Evolutionary conservation across 371 early-diverging fungal genomes (phyloP), one percentile per base, ranked within the genome.

Genomic region (Mortierella sp.): DNA sequence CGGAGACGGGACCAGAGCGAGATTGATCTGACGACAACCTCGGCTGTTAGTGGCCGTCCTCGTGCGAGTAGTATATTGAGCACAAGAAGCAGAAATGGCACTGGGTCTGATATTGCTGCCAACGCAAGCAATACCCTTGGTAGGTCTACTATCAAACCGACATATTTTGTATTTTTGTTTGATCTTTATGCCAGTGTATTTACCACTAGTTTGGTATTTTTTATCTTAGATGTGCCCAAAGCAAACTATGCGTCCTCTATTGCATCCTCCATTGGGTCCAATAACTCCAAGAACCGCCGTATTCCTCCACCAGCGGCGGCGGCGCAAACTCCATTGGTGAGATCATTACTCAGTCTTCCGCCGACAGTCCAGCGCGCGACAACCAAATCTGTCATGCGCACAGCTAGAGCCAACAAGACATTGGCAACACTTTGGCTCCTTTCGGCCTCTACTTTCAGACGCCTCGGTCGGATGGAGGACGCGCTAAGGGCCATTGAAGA

Each of bases 401-500:
- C 80, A n/a, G 66, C 76, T 6, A 72, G 78, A 64, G 83, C 87
- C n/a, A 75, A 79, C 52, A 80, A 81, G 56, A 79, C 79, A 34
- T 75, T 87, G 56, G 78, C 78, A 19, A 60, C 72, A 17, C 69
- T 85, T 48, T 85, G 93, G 93, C 81, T 91, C 28, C 51, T 86
- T n/a, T 87, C 91, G 0, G 90, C 92, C 0, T 67, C 83, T 0
- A 79, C 83, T 12, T 92, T 87, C 62, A 76, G 88, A 24, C 69
- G 83, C 17, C 76, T 87, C 24, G 84, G 81, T 12, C 83, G 84
- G 30, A 56, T 83, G 44, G 89, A 89, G 9, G 92, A 92, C 57
- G 89, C 91, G 0, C 65, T 76, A 24, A 86, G 87, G 26, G 89
- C 92, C 2, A 72, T 89, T 17, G 84, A 88, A 50, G 91, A 90